Evolutionary conservation across 257 asterid genomes (phyloP).

Genomic region (Dorcoceras hygrometricum): DNA sequence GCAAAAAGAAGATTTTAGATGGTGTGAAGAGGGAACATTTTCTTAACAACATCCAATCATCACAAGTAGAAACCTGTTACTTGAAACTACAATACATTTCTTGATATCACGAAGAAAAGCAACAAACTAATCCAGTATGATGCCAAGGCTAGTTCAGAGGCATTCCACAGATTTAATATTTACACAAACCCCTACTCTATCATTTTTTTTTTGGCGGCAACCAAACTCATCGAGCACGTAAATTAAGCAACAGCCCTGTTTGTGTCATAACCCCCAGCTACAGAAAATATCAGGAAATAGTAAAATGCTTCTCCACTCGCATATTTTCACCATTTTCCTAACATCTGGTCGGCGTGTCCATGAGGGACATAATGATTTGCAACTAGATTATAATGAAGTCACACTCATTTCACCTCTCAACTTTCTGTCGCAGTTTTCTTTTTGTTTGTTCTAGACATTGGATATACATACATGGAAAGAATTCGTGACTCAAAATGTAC

Average conservation of each 20-base stretch:
- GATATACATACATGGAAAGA: not conserved
- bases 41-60: no score
- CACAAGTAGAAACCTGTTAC: no score
- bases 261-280: not conserved
- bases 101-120: not conserved
- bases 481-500: not conserved
- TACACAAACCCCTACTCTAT: not conserved
- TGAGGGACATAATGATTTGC: not conserved
- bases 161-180: not conserved
- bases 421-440: not conserved
- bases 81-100: not conserved
- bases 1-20: no score
- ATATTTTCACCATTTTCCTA: not conserved
- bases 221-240: not conserved
- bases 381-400: not conserved
- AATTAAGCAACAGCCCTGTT: not conserved
- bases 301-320: not conserved
- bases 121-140: not conserved
- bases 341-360: not conserved
- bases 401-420: not conserved
- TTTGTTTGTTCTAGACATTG: not conserved
- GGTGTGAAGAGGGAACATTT: no score
- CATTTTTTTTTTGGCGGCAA: not conserved
- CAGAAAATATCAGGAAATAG: not conserved
- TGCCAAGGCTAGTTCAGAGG: not conserved